Percentiles rank a stretch among this genome's conserved stretches.
Conservation (phyloP, 768 basidiomycete genomes). For the Naematelia aurantialba region DNA sequence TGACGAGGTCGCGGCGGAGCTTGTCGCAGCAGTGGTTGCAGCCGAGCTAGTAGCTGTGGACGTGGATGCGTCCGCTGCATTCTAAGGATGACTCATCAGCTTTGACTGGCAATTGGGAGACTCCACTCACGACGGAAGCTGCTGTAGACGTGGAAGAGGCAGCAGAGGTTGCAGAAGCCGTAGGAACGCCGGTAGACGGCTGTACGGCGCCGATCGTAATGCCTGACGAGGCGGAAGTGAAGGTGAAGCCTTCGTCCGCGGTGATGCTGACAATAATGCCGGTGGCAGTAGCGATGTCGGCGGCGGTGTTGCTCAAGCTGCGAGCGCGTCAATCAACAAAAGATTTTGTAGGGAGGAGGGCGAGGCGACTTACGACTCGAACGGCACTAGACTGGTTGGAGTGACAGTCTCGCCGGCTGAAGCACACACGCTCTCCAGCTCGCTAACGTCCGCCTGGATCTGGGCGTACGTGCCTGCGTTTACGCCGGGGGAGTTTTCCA, state of each 20-base stretch:
- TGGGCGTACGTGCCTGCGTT: constrained; percentile 6
- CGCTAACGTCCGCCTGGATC: constrained; percentile 13
- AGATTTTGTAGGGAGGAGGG: not conserved
- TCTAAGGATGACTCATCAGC: too few relatives aligned
- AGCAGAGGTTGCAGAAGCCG: not conserved
- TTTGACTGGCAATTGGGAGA: too few relatives aligned
- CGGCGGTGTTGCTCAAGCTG: not conserved
- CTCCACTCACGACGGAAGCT: too few relatives aligned
- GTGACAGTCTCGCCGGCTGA: constrained; percentile 15
- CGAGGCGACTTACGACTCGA: not conserved
- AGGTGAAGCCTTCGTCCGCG: not conserved
- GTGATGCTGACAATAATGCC: constrained; percentile 1
- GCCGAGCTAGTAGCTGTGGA: not conserved
- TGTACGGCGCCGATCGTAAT: constrained; percentile 2
- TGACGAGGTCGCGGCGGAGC: not conserved
- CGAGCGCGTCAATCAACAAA: not conserved
- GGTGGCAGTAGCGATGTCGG: not conserved
- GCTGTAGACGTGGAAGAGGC: not conserved
- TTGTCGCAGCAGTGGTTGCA: not conserved
- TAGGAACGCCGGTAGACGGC: not conserved
- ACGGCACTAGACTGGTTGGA: not conserved
- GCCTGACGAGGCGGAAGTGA: constrained; percentile 3
- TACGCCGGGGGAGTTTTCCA: constrained; percentile 22
- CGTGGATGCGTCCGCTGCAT: not conserved
- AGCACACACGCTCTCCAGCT: constrained; percentile 18